phyloP scores from a whole-genome alignment of 257 asterid species.

The Solanum chaucha region DNA sequence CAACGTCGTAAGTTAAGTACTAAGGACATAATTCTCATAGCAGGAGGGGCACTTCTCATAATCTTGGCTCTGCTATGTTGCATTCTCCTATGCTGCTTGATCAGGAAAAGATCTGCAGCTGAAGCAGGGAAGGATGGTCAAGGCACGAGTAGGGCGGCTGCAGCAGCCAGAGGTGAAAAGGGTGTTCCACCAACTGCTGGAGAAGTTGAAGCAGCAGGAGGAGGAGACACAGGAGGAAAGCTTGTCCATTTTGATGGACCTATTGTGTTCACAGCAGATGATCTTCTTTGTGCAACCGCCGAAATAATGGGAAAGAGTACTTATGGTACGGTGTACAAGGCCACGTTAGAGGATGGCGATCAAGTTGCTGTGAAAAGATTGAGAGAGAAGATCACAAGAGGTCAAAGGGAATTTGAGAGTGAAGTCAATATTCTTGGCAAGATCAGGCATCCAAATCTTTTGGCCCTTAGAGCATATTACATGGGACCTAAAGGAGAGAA shows the following conservation, averaged over 20 bases:
- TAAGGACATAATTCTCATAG: constrained; percentile 70
- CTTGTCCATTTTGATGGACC: constrained; percentile 94
- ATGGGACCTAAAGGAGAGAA: constrained; percentile 96
- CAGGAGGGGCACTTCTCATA: constrained; percentile 59
- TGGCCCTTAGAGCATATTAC: constrained; percentile 88
- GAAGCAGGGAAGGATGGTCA: constrained; percentile 21
- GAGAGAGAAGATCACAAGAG: constrained; percentile 86
- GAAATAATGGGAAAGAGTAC: constrained; percentile 96
- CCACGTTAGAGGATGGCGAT: constrained; percentile 80
- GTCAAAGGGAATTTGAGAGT: constrained; percentile 71
- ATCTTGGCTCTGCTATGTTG: constrained; percentile 46
- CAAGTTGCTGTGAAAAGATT: constrained; percentile 91
- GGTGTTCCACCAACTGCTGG: constrained; percentile 28
- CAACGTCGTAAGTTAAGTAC: constrained; percentile 34
- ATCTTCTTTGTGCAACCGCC: constrained; percentile 88
- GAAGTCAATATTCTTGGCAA: constrained; percentile 76
- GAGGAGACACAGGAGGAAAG: constrained; percentile 88
- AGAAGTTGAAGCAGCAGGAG: constrained; percentile 48
- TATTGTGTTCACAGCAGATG: constrained; percentile 71
- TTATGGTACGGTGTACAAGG: constrained; percentile 87
- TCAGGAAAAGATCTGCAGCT: constrained; percentile 42
- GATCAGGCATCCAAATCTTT: constrained; percentile 76
- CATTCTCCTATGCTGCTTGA: constrained; percentile 49
- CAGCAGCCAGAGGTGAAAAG: constrained; percentile 19
- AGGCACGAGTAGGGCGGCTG: not conserved